A percentile compares a stretch with the other conserved stretches of the same genome.
phyloP scores from a whole-genome alignment of 2,329 filamentous ascomycete species.

The Plenodomus tracheiphilus region DNA sequence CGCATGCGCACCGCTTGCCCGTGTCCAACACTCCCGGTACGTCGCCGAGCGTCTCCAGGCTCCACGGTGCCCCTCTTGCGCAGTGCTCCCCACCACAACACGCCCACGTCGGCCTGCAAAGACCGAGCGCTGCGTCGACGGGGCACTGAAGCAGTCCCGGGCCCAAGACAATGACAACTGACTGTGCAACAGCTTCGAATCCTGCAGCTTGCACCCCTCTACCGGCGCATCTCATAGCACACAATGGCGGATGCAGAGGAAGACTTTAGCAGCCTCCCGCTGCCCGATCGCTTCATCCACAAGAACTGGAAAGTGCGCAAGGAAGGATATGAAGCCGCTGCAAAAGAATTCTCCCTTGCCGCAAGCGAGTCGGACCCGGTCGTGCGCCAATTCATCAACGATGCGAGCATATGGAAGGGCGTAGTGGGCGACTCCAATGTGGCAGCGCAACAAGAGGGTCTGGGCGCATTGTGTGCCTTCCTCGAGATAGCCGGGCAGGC shows the following conservation, averaged over 20 bases:
- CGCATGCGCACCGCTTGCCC: no score
- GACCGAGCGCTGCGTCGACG: no score
- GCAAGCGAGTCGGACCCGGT: slow-evolving; percentile 83
- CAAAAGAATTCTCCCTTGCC: slow-evolving; percentile 81
- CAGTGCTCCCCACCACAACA: no score
- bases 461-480: slow-evolving; percentile 86
- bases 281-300: slow-evolving; percentile 80
- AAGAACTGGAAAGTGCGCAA: slow-evolving; percentile 99
- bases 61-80: no score
- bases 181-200: slow-evolving; percentile 1
- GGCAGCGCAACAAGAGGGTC: slow-evolving; percentile 90
- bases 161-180: slow-evolving; percentile 4
- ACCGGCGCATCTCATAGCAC: slow-evolving; percentile 12
- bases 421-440: slow-evolving; percentile 95
- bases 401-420: slow-evolving; percentile 85
- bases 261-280: slow-evolving; percentile 75
- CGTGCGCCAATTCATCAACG: slow-evolving; percentile 85
- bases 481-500: slow-evolving; percentile 86
- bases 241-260: slow-evolving; percentile 81
- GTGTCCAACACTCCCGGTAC: no score
- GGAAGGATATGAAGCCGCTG: slow-evolving; percentile 88
- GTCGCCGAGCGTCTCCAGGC: no score
- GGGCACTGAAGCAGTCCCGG: no score
- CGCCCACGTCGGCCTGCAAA: no score
- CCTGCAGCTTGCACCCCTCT: slow-evolving; percentile 9